These are phyloP conservation scores for Trypanosoma scelopori DNA, from an alignment of 208 protist species.

Conservation along the genomic window DNA sequence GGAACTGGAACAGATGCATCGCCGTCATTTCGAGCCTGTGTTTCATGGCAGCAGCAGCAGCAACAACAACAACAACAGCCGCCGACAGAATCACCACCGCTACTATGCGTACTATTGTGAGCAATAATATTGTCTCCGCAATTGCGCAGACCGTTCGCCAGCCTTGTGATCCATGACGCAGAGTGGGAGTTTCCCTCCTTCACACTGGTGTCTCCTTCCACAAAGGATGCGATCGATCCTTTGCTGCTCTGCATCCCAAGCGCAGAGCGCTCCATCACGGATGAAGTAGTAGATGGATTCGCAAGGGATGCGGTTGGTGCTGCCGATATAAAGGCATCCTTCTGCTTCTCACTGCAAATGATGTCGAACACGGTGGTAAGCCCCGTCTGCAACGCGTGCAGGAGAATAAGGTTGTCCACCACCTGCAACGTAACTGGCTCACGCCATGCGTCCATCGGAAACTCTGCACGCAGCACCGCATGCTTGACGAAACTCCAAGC, in stretches of 20 bases:
- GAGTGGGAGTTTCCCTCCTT: neutral
- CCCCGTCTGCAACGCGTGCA: conserved; percentile 31
- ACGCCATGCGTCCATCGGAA: conserved; percentile 3
- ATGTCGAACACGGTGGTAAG: conserved; percentile 45
- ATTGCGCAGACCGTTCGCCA: neutral
- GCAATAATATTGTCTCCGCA: neutral
- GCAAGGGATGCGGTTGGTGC: neutral
- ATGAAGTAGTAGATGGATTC: neutral
- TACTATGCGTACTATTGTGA: too few relatives aligned
- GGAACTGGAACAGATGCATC: neutral
- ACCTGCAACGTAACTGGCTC: conserved; percentile 48
- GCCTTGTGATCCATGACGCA: conserved; percentile 17
- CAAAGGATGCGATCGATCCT: neutral
- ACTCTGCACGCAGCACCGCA: conserved; percentile 19
- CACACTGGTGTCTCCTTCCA: neutral
- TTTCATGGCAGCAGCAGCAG: too few relatives aligned
- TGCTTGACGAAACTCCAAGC: conserved; percentile 31
- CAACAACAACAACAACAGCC: too few relatives aligned
- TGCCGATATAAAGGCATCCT: neutral
- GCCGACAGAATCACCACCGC: too few relatives aligned
- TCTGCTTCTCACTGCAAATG: conserved; percentile 14
- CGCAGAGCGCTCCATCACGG: neutral
- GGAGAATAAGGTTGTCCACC: conserved; percentile 45
- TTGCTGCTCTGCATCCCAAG: neutral
- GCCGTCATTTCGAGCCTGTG: too few relatives aligned